Evolutionary conservation across 2,329 filamentous ascomycete genomes (phyloP).

Genomic region (Aspergillus pseudoglaucus): DNA sequence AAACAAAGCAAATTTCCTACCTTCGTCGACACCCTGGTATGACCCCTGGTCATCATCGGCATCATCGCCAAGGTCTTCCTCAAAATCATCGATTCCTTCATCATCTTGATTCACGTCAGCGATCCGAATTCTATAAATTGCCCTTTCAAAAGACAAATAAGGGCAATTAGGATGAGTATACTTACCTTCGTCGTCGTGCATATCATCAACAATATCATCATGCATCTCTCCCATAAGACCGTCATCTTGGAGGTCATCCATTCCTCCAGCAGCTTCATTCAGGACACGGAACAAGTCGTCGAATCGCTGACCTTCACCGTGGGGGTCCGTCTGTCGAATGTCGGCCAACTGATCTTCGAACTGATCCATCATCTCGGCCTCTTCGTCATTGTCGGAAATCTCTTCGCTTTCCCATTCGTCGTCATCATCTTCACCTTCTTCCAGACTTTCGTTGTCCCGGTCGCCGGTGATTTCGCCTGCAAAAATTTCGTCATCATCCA

Average conservation of each 20-base stretch:
- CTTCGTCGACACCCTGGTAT: constrained; percentile 31
- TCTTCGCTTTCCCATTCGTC: constrained; percentile 47
- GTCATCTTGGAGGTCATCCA: constrained; percentile 39
- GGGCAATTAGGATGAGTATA: constrained; percentile 1
- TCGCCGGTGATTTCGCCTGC: constrained; percentile 51
- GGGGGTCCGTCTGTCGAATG: constrained; percentile 34
- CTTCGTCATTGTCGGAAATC: constrained; percentile 41
- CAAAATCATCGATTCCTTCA: constrained; percentile 42
- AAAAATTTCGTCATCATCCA: constrained; percentile 47
- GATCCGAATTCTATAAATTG: not conserved
- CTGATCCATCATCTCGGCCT: constrained; percentile 39
- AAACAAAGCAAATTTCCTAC: constrained; percentile 11
- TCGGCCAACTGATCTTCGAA: constrained; percentile 37
- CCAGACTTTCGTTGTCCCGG: constrained; percentile 47
- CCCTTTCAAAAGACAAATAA: not conserved
- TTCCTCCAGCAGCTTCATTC: constrained; percentile 35
- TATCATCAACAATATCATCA: constrained; percentile 45
- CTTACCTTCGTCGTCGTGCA: constrained; percentile 52
- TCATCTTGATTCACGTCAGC: constrained; percentile 49
- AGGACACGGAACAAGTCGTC: constrained; percentile 43
- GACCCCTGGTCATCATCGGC: constrained; percentile 40
- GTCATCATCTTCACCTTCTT: constrained; percentile 35
- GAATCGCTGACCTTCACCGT: constrained; percentile 37
- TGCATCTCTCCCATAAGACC: constrained; percentile 44
- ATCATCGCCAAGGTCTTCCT: constrained; percentile 39